phyloP scores from a whole-genome alignment of 208 protist genomes.

The Trypanosoma platydactyli region DNA sequence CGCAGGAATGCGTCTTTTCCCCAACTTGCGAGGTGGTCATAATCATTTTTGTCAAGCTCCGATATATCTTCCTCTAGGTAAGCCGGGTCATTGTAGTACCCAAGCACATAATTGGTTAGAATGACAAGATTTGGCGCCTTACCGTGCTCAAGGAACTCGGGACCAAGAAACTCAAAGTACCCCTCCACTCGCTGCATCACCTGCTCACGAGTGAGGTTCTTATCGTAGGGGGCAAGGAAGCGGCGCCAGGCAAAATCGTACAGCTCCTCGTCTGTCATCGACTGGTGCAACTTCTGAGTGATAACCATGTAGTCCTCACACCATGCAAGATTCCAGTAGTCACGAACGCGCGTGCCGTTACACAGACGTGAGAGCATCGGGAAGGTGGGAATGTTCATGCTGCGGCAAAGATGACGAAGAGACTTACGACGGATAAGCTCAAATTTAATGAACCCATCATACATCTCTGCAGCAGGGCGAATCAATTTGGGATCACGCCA shows the following conservation, averaged over 20 bases:
- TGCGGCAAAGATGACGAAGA: slow-evolving; percentile 82
- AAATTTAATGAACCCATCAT: slow-evolving; percentile 87
- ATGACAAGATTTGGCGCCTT: slow-evolving; percentile 91
- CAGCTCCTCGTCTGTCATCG: slow-evolving; percentile 88
- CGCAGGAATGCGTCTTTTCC: slow-evolving; percentile 92
- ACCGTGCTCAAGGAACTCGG: slow-evolving; percentile 80
- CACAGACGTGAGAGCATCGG: slow-evolving; percentile 85
- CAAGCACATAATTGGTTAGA: slow-evolving; percentile 85
- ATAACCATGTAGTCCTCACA: slow-evolving; percentile 94
- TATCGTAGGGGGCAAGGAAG: slow-evolving; percentile 89
- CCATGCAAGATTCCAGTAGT: slow-evolving; percentile 91
- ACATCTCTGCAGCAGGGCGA: slow-evolving; percentile 85
- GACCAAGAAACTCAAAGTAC: slow-evolving; percentile 88
- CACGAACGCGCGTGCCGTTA: slow-evolving; percentile 76
- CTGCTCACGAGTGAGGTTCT: slow-evolving; percentile 84
- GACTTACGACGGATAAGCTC: slow-evolving; percentile 83
- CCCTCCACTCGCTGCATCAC: slow-evolving; percentile 80
- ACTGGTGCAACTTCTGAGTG: slow-evolving; percentile 80
- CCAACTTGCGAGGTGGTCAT: slow-evolving; percentile 81
- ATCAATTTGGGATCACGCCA: slow-evolving; percentile 82
- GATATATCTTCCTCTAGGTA: slow-evolving; percentile 87
- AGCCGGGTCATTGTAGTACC: slow-evolving; percentile 93
- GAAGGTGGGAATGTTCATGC: slow-evolving; percentile 90
- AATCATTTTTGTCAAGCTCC: slow-evolving; percentile 91
- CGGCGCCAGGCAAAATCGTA: slow-evolving; percentile 91